These are phyloP conservation scores for Talaromyces sp. DNA, from an alignment of 2,329 filamentous ascomycete species.

Conservation along the genomic window DNA sequence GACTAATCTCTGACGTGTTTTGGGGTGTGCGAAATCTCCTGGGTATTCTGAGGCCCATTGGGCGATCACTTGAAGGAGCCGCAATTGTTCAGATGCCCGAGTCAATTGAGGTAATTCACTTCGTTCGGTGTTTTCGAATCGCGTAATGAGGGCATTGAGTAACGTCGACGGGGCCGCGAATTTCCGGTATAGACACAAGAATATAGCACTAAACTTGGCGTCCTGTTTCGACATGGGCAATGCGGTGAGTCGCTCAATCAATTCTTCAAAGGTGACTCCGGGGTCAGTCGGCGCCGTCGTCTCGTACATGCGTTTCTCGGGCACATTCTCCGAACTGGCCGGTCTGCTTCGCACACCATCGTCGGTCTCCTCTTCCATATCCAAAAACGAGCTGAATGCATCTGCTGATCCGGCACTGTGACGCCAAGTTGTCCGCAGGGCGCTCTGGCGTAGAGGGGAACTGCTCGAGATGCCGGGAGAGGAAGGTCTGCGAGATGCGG, in stretches of 20 bases:
- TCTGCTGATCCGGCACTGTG: constrained; percentile 40
- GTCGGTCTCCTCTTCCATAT: constrained; percentile 45
- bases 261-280: constrained; percentile 57
- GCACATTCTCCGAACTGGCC: constrained; percentile 12
- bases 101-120: constrained; percentile 70
- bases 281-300: constrained; percentile 32
- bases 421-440: constrained; percentile 39
- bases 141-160: constrained; percentile 65
- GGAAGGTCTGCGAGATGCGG: constrained; percentile 28
- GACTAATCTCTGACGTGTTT: constrained; percentile 68
- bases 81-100: constrained; percentile 76
- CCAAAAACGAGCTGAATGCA: constrained; percentile 43
- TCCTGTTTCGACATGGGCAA: constrained; percentile 84
- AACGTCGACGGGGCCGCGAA: constrained; percentile 81
- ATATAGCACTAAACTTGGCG: constrained; percentile 81
- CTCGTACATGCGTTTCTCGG: constrained; percentile 22
- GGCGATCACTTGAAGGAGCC: constrained; percentile 78
- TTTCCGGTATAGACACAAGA: constrained; percentile 89
- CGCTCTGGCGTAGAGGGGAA: constrained; percentile 35
- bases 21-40: constrained; percentile 82
- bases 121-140: constrained; percentile 70
- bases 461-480: constrained; percentile 29
- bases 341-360: constrained; percentile 23
- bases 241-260: constrained; percentile 82
- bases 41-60: constrained; percentile 90